A percentile compares a stretch with the other conserved stretches of the same genome.
Conservation (phyloP, 768 basidiomycete species). For the Termitomyces sp. region DNA sequence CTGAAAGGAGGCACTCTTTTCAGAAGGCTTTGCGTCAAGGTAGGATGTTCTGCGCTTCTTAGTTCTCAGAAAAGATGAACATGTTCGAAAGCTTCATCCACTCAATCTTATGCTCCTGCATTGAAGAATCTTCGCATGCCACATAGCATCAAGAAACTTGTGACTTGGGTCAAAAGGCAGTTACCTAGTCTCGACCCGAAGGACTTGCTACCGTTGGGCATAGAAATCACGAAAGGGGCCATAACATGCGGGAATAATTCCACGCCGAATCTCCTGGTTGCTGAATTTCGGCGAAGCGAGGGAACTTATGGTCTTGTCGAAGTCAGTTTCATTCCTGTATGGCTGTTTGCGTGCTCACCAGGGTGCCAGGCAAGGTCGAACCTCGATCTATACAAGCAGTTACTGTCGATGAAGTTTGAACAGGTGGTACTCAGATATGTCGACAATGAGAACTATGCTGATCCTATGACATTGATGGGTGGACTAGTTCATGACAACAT, state of each 20-base stretch:
- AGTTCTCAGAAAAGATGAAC: background rate
- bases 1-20: conserved; percentile 34
- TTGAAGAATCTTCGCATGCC: conserved; percentile 31
- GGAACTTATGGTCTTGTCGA: conserved; percentile 80
- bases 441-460: conserved; percentile 74
- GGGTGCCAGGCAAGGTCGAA: conserved; percentile 67
- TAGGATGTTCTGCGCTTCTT: conserved; percentile 12
- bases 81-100: conserved; percentile 19
- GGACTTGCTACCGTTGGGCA: conserved; percentile 82
- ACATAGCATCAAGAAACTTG: conserved; percentile 32
- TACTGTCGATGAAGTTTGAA: conserved; percentile 68
- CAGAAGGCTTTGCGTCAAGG: conserved; percentile 40
- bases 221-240: conserved; percentile 75
- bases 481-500: conserved; percentile 55
- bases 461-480: conserved; percentile 65
- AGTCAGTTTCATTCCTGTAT: conserved; percentile 38
- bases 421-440: conserved; percentile 60
- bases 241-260: conserved; percentile 85
- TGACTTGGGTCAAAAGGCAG: conserved; percentile 55
- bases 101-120: conserved; percentile 27
- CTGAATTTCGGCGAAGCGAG: conserved; percentile 71
- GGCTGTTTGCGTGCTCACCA: background rate
- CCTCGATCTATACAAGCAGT: conserved; percentile 80
- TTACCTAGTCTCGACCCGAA: conserved; percentile 74
- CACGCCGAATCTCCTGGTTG: conserved; percentile 77